phyloP scores from a whole-genome alignment of 768 basidiomycete genomes.

The Boletellus emodensis region DNA sequence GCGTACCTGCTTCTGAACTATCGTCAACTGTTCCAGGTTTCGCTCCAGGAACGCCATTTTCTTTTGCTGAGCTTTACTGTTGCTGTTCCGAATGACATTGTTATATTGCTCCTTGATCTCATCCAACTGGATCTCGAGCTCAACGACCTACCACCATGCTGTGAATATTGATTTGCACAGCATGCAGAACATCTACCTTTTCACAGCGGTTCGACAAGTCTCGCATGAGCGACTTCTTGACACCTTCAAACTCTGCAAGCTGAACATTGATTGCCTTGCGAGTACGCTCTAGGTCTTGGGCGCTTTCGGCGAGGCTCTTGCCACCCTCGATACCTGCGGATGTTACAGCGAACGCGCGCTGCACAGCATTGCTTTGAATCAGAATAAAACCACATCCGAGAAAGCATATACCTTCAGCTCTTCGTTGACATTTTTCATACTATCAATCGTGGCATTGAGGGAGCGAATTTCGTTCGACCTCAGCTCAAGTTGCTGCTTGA shows the following conservation, averaged over 20 bases:
- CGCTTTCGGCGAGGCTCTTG: constrained; percentile 94
- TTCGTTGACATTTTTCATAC: constrained; percentile 93
- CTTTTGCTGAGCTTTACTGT: constrained; percentile 97
- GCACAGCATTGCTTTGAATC: neutral
- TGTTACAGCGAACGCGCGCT: constrained; percentile 97
- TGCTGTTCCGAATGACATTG: constrained; percentile 96
- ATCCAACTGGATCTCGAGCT: constrained; percentile 97
- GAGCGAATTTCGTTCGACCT: constrained; percentile 79
- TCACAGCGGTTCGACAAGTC: constrained; percentile 99
- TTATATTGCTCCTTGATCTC: constrained; percentile 99
- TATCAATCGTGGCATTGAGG: constrained; percentile 83
- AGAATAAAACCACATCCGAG: constrained; percentile 4
- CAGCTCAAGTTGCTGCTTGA: constrained; percentile 87
- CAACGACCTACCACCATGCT: constrained; percentile 70
- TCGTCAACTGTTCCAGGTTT: constrained; percentile 90
- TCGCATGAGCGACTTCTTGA: constrained; percentile 98
- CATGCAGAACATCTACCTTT: constrained; percentile 57
- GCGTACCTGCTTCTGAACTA: constrained; percentile 93
- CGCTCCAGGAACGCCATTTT: constrained; percentile 99
- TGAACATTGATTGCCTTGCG: constrained; percentile 98
- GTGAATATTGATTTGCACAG: constrained; percentile 15
- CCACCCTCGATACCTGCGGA: constrained; percentile 97
- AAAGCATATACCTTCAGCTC: constrained; percentile 81
- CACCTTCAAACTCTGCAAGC: constrained; percentile 95
- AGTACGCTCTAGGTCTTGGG: constrained; percentile 94